phyloP scores from a whole-genome alignment of 768 basidiomycete species.

The Podaxis sp. region DNA sequence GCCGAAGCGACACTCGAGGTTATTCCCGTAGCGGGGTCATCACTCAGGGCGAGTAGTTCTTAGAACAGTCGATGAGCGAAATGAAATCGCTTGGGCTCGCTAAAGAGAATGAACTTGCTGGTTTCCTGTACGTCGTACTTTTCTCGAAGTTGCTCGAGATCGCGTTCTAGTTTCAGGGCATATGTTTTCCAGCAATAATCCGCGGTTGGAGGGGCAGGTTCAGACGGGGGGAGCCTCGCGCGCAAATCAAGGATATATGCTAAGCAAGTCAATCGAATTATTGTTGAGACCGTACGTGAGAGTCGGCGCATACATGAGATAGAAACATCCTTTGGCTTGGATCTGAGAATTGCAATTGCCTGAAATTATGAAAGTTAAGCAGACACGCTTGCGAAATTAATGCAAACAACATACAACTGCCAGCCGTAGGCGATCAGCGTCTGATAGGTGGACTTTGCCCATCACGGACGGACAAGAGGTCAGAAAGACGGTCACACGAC shows the following conservation, averaged over 20 bases:
- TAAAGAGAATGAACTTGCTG: not conserved
- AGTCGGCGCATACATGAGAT: constrained; percentile 33
- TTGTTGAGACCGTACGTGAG: not conserved
- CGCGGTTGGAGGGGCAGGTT: constrained; percentile 19
- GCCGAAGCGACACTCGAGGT: not conserved
- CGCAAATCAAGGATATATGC: constrained; percentile 47
- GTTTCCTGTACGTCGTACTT: constrained; percentile 31
- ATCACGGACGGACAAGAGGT: not conserved
- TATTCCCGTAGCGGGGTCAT: not conserved
- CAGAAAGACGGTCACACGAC: not conserved
- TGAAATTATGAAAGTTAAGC: constrained; percentile 20
- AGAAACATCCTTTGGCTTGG: constrained; percentile 43
- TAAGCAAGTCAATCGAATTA: constrained; percentile 20
- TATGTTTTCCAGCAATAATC: constrained; percentile 39
- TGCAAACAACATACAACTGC: constrained; percentile 33
- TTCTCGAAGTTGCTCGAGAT: constrained; percentile 35
- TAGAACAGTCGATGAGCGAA: too few relatives aligned
- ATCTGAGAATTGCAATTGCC: constrained; percentile 47
- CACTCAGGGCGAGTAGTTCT: constrained; percentile 3
- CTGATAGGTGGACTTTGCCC: constrained; percentile 7
- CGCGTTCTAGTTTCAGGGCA: constrained; percentile 42
- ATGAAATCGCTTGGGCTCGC: not conserved
- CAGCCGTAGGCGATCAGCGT: constrained; percentile 39
- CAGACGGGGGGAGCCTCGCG: constrained; percentile 30
- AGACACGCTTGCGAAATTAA: not conserved